Conservation (phyloP, 768 basidiomycete species). For the Russula virescens region DNA sequence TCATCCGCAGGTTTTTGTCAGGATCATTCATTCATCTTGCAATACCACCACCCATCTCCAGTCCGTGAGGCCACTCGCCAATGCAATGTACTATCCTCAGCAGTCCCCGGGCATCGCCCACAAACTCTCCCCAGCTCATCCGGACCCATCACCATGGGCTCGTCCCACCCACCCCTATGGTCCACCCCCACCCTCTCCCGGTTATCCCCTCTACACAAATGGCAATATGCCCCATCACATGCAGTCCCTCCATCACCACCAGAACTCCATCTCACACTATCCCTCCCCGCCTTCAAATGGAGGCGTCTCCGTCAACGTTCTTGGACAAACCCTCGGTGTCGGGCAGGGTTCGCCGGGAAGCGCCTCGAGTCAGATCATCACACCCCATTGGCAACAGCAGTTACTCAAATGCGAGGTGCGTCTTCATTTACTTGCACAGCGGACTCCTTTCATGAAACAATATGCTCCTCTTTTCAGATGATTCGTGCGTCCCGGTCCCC, state of each 20-base stretch:
- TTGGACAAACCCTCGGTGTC: conserved; percentile 22
- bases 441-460: conserved; percentile 5
- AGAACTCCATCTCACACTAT: conserved; percentile 74
- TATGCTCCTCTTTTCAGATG: conserved; percentile 43
- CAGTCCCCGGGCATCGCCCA: conserved; percentile 77
- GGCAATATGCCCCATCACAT: conserved; percentile 46
- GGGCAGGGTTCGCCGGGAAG: conserved; percentile 25
- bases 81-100: conserved; percentile 80
- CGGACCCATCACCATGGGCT: conserved; percentile 71
- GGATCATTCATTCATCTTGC: conserved; percentile 19
- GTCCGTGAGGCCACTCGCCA: conserved; percentile 26
- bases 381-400: conserved; percentile 90
- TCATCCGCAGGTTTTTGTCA: conserved; percentile 6
- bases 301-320: conserved; percentile 21
- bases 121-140: conserved; percentile 61
- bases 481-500: conserved; percentile 81
- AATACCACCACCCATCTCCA: not conserved
- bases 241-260: conserved; percentile 60
- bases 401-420: conserved; percentile 87
- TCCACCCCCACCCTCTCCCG: conserved; percentile 61
- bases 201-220: conserved; percentile 72
- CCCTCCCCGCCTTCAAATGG: conserved; percentile 63
- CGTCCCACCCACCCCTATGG: conserved; percentile 52
- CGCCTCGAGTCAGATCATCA: conserved; percentile 55
- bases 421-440: conserved; percentile 29